phyloP scores from a whole-genome alignment of 805 yeast species.

The Starmerella powellii region DNA sequence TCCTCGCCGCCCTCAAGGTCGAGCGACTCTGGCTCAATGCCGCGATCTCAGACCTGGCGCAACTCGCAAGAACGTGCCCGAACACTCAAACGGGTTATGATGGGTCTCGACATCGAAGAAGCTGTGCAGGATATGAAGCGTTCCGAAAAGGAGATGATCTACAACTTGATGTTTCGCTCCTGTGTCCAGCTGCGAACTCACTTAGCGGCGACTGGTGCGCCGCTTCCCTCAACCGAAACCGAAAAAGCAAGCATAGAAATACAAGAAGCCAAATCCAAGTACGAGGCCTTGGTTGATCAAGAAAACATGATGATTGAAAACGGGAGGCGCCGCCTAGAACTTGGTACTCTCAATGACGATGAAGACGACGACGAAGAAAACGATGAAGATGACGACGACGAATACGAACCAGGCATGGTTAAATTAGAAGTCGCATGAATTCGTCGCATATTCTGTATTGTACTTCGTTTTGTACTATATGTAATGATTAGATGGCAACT shows the following conservation, averaged over 20 bases:
- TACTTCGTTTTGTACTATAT: neutral
- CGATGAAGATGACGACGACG: conserved; percentile 4
- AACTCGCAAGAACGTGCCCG: conserved; percentile 18
- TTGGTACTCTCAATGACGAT: conserved; percentile 1
- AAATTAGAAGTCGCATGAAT: conserved; percentile 3
- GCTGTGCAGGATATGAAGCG: conserved; percentile 17
- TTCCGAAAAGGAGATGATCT: conserved; percentile 19
- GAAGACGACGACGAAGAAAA: conserved; percentile 5
- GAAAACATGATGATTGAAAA: conserved; percentile 6
- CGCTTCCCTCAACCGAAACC: conserved; percentile 3
- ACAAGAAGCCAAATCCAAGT: neutral
- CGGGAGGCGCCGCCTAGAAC: conserved; percentile 2
- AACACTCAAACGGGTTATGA: conserved; percentile 14
- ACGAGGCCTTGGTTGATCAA: neutral
- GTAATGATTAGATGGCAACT: neutral
- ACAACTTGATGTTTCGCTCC: conserved; percentile 17
- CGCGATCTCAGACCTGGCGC: conserved; percentile 5
- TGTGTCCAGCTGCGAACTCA: conserved; percentile 16
- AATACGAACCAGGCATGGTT: neutral
- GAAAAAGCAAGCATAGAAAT: conserved; percentile 3
- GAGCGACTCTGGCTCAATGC: neutral
- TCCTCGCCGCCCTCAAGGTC: conserved; percentile 17
- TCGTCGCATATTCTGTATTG: no score
- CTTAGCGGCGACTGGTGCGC: conserved; percentile 9
- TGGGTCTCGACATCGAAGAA: conserved; percentile 19